Evolutionary conservation across 306 rosid species (phyloP), one percentile per base, ranked within the genome.

Genomic region (Malus sieversii): DNA sequence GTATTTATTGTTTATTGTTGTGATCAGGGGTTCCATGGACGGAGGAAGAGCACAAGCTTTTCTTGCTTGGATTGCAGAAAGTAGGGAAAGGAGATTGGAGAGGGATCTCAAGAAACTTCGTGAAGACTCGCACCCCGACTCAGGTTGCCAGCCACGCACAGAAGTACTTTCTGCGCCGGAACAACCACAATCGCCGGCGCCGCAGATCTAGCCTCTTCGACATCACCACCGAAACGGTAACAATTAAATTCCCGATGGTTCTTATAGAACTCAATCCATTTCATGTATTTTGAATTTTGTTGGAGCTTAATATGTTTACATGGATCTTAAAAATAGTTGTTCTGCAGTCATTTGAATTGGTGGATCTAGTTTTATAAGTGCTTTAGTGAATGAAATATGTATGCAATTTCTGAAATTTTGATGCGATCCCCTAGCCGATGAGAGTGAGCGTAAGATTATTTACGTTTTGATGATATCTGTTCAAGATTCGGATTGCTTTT

Each of bases 21-120:
- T 76, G 46, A 81, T 85, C 86, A 96, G 99, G 99, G 13, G 90
- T 96, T 70, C 99, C 99, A 14, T 96, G 99, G 99, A 92, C 99
- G 64, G 99, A 96, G 84, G 98, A 92, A 52, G 99, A 96, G 78
- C 99, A 96, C 88, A 96, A 92, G 86, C 86, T 96, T 53, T 96
- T 96, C 62, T 72, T 96, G 87, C 74, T 89, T 52, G 99, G 99
- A 81, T 85, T 96, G 82, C 96, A 92, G 87, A 88, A 89, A 79
- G 99, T 92, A 20, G 99, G 99, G 48, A 96, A 96, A 75, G 99
- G 99, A 62, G 99, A 96, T 80, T 96, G 99, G 99, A 89, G 99
- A 74, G 98, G 99, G 82, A 96, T 96, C 82, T 92, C 99, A 0
- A 88, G 91, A 78, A 92, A 90, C 87, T 96, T 90, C 40, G 99